A percentile compares a stretch with the other conserved stretches of the same genome.
Evolutionary conservation across 768 basidiomycete species (phyloP).

Genomic region (Russula compacta): DNA sequence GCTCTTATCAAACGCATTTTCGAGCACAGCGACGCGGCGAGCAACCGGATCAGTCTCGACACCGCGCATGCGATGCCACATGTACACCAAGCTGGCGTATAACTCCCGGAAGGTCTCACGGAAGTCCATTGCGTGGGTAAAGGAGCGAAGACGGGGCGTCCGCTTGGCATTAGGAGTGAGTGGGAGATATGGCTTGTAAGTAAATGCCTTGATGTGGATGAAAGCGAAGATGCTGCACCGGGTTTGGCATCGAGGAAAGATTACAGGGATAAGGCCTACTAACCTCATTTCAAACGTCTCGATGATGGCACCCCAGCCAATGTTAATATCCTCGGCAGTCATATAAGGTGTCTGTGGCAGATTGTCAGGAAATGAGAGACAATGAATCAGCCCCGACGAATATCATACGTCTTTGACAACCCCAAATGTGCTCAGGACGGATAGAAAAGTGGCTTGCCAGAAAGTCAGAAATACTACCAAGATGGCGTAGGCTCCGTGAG

Average conservation of each 20-base stretch:
- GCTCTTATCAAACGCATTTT: constrained; percentile 28
- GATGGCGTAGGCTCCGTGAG: background rate
- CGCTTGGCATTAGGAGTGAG: constrained; percentile 27
- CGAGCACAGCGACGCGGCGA: constrained; percentile 32
- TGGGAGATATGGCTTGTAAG: constrained; percentile 50
- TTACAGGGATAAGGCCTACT: constrained; percentile 22
- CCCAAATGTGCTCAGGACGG: constrained; percentile 45
- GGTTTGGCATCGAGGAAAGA: background rate
- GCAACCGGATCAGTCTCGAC: constrained; percentile 43
- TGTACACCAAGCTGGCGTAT: constrained; percentile 47
- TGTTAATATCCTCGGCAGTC: constrained; percentile 66
- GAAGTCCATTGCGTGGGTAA: constrained; percentile 60
- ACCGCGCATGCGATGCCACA: constrained; percentile 44
- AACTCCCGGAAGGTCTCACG: constrained; percentile 60
- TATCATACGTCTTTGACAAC: constrained; percentile 52
- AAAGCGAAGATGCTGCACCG: constrained; percentile 51
- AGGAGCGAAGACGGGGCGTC: constrained; percentile 48
- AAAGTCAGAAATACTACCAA: constrained; percentile 59
- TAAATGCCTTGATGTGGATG: constrained; percentile 64
- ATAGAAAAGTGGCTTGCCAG: constrained; percentile 62
- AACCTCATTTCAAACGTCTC: constrained; percentile 74
- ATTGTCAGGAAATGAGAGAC: constrained; percentile 7
- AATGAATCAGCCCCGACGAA: background rate
- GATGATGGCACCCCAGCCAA: constrained; percentile 57
- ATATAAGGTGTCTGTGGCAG: constrained; percentile 48